Evolutionary conservation across 169 alveolate genomes (phyloP).

Genomic region (Plasmodium malariae): DNA sequence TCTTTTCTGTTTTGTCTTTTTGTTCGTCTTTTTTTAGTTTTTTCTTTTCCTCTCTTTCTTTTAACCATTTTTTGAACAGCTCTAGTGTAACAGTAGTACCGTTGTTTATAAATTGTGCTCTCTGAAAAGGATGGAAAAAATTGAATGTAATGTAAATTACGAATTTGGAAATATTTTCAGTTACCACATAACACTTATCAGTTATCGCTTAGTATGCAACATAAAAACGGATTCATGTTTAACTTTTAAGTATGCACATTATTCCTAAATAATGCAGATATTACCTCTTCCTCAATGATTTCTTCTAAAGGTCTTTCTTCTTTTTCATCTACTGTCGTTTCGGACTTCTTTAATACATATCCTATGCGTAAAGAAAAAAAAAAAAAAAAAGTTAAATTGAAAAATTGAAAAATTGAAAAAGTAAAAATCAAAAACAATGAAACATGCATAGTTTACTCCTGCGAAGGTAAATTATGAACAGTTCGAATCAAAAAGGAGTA

Average conservation of each 20-base stretch:
- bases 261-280: constrained; percentile 59
- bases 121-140: not conserved
- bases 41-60: constrained; percentile 86
- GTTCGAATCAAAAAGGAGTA: not conserved
- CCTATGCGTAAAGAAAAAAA: constrained; percentile 29
- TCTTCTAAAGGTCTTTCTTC: constrained; percentile 94
- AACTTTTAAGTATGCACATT: not conserved
- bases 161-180: too few species aligned
- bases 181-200: too few species aligned
- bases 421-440: not conserved
- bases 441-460: not conserved
- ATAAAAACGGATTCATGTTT: too few species aligned
- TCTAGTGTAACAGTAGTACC: constrained; percentile 94
- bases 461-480: not conserved
- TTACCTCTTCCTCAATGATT: constrained; percentile 93
- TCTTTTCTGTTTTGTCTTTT: constrained; percentile 81
- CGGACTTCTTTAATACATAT: constrained; percentile 81
- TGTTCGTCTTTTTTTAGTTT: constrained; percentile 88
- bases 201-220: too few species aligned
- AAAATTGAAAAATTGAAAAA: not conserved
- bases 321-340: constrained; percentile 79
- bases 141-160: too few species aligned
- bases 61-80: constrained; percentile 90
- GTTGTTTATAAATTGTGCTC: constrained; percentile 37
- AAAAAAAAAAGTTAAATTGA: not conserved